Percentiles rank a stretch among this genome's conserved stretches.
Evolutionary conservation across 2,329 filamentous ascomycete species (phyloP).

Genomic region (Scedosporium boydii): DNA sequence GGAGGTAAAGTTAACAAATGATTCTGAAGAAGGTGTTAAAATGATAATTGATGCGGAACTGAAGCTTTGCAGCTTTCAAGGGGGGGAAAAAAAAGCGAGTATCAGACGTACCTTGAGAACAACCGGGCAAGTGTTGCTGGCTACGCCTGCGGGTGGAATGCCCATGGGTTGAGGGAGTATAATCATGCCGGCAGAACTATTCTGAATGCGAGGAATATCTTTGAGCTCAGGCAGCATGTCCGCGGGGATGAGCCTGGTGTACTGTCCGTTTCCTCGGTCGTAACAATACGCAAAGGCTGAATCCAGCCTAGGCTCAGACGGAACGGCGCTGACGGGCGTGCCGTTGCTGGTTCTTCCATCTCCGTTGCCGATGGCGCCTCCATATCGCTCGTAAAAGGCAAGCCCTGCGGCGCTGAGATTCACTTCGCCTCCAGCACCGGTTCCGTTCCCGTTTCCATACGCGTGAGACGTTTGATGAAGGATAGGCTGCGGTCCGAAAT

Average conservation of each 20-base stretch:
- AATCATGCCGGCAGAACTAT: slow-evolving; percentile 31
- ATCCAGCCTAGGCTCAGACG: not conserved
- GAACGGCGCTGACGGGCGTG: not conserved
- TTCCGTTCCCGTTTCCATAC: not conserved
- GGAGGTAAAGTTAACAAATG: not conserved
- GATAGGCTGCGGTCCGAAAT: not conserved
- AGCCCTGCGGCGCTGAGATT: not conserved
- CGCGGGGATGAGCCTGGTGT: slow-evolving; percentile 45
- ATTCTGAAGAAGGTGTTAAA: not conserved
- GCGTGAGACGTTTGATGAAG: not conserved
- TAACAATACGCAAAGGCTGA: slow-evolving; percentile 38
- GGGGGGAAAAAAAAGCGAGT: not conserved
- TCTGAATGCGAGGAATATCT: slow-evolving; percentile 33
- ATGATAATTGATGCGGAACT: not conserved
- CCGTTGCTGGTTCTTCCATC: not conserved
- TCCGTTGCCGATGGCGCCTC: not conserved
- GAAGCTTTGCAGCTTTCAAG: not conserved
- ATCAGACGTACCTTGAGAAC: not conserved
- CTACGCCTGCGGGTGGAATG: not conserved
- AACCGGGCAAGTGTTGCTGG: not conserved
- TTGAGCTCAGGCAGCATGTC: slow-evolving; percentile 38
- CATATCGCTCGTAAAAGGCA: not conserved
- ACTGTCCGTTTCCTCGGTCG: slow-evolving; percentile 41
- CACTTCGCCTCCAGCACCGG: not conserved
- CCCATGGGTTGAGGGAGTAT: slow-evolving; percentile 26